Percentiles rank a stretch among this genome's conserved stretches.
Evolutionary conservation across 495 filamentous ascomycete species (phyloP).

Genomic region (Glonium stellatum): DNA sequence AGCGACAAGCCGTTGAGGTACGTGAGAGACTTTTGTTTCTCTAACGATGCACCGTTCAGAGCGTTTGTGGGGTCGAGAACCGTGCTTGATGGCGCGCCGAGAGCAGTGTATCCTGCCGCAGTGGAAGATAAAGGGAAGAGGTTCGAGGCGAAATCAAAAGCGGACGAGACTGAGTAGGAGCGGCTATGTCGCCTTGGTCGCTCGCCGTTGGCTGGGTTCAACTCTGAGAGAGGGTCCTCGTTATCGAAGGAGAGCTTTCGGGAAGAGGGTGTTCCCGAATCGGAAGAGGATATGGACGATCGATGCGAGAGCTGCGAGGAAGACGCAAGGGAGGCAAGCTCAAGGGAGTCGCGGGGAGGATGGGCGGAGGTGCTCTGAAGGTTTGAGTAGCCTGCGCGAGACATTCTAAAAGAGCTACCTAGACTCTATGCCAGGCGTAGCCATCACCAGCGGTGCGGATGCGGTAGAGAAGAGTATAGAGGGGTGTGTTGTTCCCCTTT

Average conservation of each 20-base stretch:
- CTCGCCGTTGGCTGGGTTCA: constrained; percentile 44
- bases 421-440: not conserved
- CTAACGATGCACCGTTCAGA: constrained; percentile 55
- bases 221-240: constrained; percentile 66
- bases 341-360: constrained; percentile 79
- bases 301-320: constrained; percentile 57
- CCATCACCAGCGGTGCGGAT: not conserved
- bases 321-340: constrained; percentile 87
- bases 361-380: constrained; percentile 30
- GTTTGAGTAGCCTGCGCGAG: constrained; percentile 28
- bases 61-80: constrained; percentile 43
- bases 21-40: constrained; percentile 92
- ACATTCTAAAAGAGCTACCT: constrained; percentile 20
- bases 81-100: constrained; percentile 60
- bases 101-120: constrained; percentile 66
- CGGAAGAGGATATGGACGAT: constrained; percentile 65
- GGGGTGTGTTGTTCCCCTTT: not conserved
- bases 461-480: not conserved
- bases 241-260: constrained; percentile 83
- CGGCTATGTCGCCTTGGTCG: constrained; percentile 50
- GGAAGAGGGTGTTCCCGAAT: constrained; percentile 81
- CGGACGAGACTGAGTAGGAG: constrained; percentile 82
- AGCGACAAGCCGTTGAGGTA: constrained; percentile 89
- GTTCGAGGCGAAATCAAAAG: constrained; percentile 87
- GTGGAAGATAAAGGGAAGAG: constrained; percentile 90